Percentiles rank a stretch among this genome's conserved stretches.
Evolutionary conservation across 2,329 filamentous ascomycete species (phyloP).

Genomic region (Cladosporium phlei): DNA sequence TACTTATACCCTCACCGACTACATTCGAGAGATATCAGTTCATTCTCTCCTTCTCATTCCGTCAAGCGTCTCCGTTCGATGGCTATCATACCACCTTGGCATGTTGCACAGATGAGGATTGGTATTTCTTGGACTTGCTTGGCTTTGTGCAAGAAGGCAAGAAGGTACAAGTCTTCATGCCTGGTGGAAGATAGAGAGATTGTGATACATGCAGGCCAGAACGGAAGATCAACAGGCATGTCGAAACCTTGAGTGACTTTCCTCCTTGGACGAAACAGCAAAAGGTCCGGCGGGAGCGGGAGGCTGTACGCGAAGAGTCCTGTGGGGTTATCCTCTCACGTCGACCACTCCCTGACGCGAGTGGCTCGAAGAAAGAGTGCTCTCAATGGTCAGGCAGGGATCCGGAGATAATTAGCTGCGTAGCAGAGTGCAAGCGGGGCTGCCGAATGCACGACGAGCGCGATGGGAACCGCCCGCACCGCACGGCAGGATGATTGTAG

Average conservation of each 20-base stretch:
- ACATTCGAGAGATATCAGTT: neutral
- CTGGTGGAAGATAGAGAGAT: conserved; percentile 5
- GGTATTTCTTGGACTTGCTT: conserved; percentile 6
- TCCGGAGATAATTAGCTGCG: neutral
- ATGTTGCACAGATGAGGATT: conserved; percentile 1
- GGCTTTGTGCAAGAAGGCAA: conserved; percentile 3
- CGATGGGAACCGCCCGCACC: neutral
- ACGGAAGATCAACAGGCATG: conserved; percentile 3
- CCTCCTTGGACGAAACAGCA: conserved; percentile 6
- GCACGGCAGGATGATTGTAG: conserved; percentile 3
- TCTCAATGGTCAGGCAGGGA: neutral
- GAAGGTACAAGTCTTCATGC: conserved; percentile 6
- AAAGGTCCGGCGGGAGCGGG: conserved; percentile 7
- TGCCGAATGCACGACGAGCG: neutral
- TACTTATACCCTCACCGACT: conserved; percentile 9
- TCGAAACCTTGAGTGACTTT: conserved; percentile 8
- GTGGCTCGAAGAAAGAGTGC: neutral
- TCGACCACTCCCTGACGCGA: neutral
- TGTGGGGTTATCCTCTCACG: neutral
- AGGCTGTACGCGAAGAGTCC: neutral
- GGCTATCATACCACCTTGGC: conserved; percentile 7
- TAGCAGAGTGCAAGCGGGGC: conserved; percentile 1
- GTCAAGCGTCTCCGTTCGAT: conserved; percentile 3
- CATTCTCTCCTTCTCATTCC: neutral
- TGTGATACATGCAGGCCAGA: conserved; percentile 13